phyloP scores from a whole-genome alignment of 129 eudicot species.

The Pittosporum tobira region DNA sequence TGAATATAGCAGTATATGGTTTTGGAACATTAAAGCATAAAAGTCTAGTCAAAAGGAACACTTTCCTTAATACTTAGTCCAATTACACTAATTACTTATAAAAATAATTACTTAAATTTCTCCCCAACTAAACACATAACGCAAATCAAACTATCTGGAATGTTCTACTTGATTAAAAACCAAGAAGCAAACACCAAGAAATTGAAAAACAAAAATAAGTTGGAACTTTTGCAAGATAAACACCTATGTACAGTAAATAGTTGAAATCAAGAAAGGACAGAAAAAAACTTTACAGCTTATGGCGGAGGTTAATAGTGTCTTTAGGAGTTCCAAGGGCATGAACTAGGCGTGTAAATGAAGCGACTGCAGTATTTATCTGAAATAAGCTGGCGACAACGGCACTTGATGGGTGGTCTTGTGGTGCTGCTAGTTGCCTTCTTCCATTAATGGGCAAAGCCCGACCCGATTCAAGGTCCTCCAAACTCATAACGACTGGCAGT shows the following conservation, averaged over 20 bases:
- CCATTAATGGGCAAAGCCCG: not conserved
- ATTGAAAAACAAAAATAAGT: not conserved
- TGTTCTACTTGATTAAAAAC: not conserved
- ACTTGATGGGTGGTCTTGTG: conserved; percentile 9
- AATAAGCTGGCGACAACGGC: conserved; percentile 32
- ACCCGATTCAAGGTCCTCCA: conserved; percentile 41
- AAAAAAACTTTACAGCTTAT: conserved; percentile 35
- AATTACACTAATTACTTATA: too few species aligned
- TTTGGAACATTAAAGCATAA: too few species aligned
- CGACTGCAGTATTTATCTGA: conserved; percentile 58
- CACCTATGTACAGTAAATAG: not conserved
- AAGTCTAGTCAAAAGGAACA: too few species aligned
- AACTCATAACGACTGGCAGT: conserved; percentile 24
- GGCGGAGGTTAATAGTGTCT: conserved; percentile 60
- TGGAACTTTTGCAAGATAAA: too few species aligned
- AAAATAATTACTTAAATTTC: too few species aligned
- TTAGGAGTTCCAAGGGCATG: conserved; percentile 64
- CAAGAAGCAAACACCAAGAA: not conserved
- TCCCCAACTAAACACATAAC: too few species aligned
- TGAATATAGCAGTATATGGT: too few species aligned
- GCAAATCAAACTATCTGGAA: not conserved
- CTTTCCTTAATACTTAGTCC: too few species aligned
- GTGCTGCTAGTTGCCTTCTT: not conserved
- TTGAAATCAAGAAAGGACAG: not conserved
- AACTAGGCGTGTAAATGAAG: conserved; percentile 53